These are phyloP conservation scores for Simplicillium sp. DNA, from an alignment of 2,329 filamentous ascomycete species.

Conservation along the genomic window DNA sequence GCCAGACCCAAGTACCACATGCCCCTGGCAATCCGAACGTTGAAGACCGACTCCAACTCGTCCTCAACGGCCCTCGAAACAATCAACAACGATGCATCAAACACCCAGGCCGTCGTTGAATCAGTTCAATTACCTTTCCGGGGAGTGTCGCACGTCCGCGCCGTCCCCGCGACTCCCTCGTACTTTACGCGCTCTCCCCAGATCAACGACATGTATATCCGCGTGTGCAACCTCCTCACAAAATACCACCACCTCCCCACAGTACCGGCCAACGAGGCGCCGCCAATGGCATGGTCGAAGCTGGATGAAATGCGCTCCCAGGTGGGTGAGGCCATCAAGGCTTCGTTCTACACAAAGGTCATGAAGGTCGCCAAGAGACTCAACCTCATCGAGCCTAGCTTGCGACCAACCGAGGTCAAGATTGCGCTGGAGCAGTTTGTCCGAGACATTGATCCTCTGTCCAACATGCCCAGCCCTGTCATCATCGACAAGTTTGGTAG, in stretches of 20 bases:
- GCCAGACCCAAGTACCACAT: slow-evolving; percentile 1
- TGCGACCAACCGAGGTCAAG: slow-evolving; percentile 63
- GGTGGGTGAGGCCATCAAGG: slow-evolving; percentile 63
- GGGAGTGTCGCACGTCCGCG: slow-evolving; percentile 47
- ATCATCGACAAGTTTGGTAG: slow-evolving; percentile 69
- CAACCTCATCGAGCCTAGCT: slow-evolving; percentile 72
- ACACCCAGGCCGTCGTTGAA: slow-evolving; percentile 10
- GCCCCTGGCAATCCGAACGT: slow-evolving; percentile 7
- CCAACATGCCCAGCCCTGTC: slow-evolving; percentile 52
- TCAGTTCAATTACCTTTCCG: slow-evolving; percentile 18
- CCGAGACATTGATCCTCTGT: slow-evolving; percentile 62
- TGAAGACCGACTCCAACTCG: neutral
- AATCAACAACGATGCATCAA: slow-evolving; percentile 5
- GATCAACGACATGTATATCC: slow-evolving; percentile 78
- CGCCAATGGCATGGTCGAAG: slow-evolving; percentile 72
- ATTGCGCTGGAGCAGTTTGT: slow-evolving; percentile 60
- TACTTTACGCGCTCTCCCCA: slow-evolving; percentile 84
- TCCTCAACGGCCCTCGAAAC: neutral
- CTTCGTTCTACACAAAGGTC: slow-evolving; percentile 70
- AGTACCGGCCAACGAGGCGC: slow-evolving; percentile 54
- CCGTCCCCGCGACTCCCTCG: slow-evolving; percentile 78
- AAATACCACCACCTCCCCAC: slow-evolving; percentile 67
- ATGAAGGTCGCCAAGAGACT: slow-evolving; percentile 68
- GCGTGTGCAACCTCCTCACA: slow-evolving; percentile 60
- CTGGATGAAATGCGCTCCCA: slow-evolving; percentile 64